phyloP scores from a whole-genome alignment of 2,329 filamentous ascomycete genomes.

The Ophiocordyceps camponoti-saundersi region DNA sequence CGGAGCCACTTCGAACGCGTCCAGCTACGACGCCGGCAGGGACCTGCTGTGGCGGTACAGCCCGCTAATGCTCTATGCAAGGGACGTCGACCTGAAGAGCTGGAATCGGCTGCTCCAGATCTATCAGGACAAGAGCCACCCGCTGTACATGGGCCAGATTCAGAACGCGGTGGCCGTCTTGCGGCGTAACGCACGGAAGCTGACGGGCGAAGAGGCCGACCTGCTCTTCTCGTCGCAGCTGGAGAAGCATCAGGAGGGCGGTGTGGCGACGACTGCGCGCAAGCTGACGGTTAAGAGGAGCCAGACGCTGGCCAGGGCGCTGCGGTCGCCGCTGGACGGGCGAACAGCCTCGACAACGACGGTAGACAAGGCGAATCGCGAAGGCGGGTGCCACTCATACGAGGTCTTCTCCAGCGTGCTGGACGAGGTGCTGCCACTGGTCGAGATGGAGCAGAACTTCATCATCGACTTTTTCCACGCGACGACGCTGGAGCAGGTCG shows the following conservation, averaged over 20 bases:
- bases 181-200: conserved; percentile 63
- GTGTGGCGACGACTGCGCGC: conserved; percentile 57
- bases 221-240: conserved; percentile 71
- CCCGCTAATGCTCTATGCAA: conserved; percentile 71
- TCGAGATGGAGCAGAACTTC: conserved; percentile 93
- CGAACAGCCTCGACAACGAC: conserved; percentile 26
- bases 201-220: conserved; percentile 61
- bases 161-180: conserved; percentile 59
- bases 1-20: conserved; percentile 40
- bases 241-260: conserved; percentile 71
- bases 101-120: conserved; percentile 68
- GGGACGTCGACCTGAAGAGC: conserved; percentile 65
- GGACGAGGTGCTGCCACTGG: conserved; percentile 65
- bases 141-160: conserved; percentile 70
- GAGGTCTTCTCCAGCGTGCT: conserved; percentile 69
- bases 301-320: conserved; percentile 63
- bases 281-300: conserved; percentile 90
- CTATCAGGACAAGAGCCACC: conserved; percentile 62
- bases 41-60: conserved; percentile 74
- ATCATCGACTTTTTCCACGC: conserved; percentile 94
- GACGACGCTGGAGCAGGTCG: conserved; percentile 62
- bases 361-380: conserved; percentile 39
- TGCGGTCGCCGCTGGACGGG: conserved; percentile 52
- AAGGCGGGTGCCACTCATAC: conserved; percentile 54
- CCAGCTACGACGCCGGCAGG: conserved; percentile 54